Conservation (phyloP, 225 moss, liverwort and hornwort genomes). For the Marchantia polymorpha region DNA sequence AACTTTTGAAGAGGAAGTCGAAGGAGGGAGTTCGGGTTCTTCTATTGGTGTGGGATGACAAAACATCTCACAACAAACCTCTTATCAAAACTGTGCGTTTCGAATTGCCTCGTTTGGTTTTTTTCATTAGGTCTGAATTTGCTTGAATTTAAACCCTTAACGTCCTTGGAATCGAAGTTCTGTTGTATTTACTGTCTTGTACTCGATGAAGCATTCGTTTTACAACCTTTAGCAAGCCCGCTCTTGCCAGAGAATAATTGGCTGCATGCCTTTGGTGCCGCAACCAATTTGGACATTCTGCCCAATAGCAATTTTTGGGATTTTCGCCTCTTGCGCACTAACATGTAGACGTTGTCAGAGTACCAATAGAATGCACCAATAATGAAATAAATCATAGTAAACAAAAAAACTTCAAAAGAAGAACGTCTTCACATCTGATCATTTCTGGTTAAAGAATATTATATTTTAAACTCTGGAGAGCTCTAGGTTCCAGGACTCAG, state of each 20-base stretch:
- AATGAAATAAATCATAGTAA: not conserved
- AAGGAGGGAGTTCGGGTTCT: slow-evolving; percentile 75
- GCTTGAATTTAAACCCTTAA: not conserved
- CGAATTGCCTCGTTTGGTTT: not conserved
- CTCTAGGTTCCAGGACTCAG: not conserved
- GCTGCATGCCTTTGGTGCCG: not conserved
- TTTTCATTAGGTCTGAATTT: not conserved
- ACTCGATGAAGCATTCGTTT: not conserved
- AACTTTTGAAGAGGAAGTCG: slow-evolving; percentile 81
- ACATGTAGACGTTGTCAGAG: not conserved
- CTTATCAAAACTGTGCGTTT: slow-evolving; percentile 62
- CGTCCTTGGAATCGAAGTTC: not conserved
- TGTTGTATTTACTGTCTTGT: not conserved
- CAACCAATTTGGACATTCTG: not conserved
- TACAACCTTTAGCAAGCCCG: not conserved
- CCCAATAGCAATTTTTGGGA: not conserved
- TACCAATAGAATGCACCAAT: not conserved
- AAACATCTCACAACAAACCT: slow-evolving; percentile 68
- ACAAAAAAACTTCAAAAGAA: no score
- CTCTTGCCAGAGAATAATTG: not conserved
- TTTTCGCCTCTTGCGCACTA: not conserved
- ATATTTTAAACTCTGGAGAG: not conserved
- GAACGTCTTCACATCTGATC: no score
- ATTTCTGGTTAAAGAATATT: no score
- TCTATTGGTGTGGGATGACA: slow-evolving; percentile 86